A percentile compares a stretch with the other conserved stretches of the same genome.
phyloP scores from a whole-genome alignment of 1,284 basidiomycete species.

The Austroboletus niveus region DNA sequence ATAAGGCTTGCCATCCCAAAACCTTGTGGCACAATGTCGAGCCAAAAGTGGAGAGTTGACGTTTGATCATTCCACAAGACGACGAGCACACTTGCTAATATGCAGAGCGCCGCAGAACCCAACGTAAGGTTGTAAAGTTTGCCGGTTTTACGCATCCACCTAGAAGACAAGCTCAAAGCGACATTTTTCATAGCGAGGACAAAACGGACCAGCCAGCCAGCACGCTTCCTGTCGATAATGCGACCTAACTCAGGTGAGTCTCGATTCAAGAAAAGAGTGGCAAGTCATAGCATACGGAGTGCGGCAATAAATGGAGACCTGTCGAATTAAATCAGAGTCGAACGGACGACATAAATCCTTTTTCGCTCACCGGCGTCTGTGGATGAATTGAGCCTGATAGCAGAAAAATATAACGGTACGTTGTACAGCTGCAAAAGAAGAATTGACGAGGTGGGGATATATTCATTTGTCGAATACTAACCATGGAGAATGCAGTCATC shows the following conservation, averaged over 20 bases:
- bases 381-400: constrained; percentile 75
- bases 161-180: constrained; percentile 27
- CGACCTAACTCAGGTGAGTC: constrained; percentile 45
- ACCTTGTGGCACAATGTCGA: constrained; percentile 75
- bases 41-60: constrained; percentile 65
- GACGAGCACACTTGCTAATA: constrained; percentile 57
- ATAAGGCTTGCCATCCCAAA: constrained; percentile 83
- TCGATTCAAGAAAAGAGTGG: neutral
- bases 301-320: constrained; percentile 83
- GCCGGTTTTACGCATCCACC: constrained; percentile 82
- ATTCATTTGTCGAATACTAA: constrained; percentile 37
- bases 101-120: constrained; percentile 50
- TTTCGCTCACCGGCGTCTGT: constrained; percentile 61
- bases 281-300: constrained; percentile 62
- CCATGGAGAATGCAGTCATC: constrained; percentile 77
- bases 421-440: constrained; percentile 68
- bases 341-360: neutral
- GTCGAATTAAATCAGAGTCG: constrained; percentile 1
- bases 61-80: constrained; percentile 64
- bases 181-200: neutral
- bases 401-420: constrained; percentile 85
- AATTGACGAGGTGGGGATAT: neutral
- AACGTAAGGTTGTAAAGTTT: constrained; percentile 76
- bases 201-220: constrained; percentile 74
- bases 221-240: constrained; percentile 78